Evolutionary conservation across 164 flowering plant species (phyloP).

Genomic region (Taxillus chinensis): DNA sequence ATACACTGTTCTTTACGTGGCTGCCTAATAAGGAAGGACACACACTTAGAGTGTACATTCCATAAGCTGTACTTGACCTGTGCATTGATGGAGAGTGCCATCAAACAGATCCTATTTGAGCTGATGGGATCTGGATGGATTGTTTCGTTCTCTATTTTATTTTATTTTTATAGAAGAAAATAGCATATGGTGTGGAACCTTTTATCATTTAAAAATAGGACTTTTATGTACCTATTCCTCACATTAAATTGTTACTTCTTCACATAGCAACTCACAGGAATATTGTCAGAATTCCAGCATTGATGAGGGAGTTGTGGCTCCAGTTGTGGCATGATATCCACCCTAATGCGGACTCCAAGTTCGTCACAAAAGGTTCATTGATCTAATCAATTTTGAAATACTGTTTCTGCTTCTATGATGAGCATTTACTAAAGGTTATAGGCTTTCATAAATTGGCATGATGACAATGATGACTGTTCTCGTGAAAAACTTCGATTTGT

Average conservation of each 20-base stretch:
- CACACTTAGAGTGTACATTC: too few species aligned
- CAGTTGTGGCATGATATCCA: constrained; percentile 98
- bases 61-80: too few species aligned
- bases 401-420: neutral
- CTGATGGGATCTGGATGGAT: too few species aligned
- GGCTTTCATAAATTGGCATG: neutral
- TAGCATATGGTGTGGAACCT: too few species aligned
- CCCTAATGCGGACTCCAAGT: constrained; percentile 57
- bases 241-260: constrained; percentile 11
- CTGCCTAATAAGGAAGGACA: too few species aligned
- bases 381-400: neutral
- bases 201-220: too few species aligned
- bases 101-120: too few species aligned
- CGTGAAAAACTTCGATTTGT: neutral
- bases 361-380: constrained; percentile 80
- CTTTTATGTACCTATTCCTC: neutral
- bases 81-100: too few species aligned
- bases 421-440: too few species aligned
- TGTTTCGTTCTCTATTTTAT: too few species aligned
- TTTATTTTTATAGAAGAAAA: too few species aligned
- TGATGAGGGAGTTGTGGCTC: constrained; percentile 97
- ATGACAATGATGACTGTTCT: neutral
- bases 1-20: too few species aligned
- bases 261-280: constrained; percentile 88
- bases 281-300: constrained; percentile 73